These are phyloP conservation scores for Aspergillus hortae DNA, from an alignment of 2,329 filamentous ascomycete genomes.

Conservation along the genomic window DNA sequence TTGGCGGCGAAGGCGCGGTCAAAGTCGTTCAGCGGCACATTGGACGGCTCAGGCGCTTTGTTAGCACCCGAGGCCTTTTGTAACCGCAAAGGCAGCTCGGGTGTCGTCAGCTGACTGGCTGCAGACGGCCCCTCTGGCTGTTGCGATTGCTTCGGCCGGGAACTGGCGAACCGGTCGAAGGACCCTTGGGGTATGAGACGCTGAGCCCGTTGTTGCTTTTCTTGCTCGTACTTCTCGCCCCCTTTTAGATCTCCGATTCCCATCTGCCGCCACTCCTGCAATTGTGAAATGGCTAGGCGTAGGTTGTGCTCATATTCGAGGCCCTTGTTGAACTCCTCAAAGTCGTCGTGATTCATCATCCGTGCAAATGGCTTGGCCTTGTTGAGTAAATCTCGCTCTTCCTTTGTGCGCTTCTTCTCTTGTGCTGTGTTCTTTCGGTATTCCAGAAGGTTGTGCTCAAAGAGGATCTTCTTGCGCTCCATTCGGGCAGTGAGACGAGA, in stretches of 20 bases:
- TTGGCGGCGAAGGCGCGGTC: constrained; percentile 52
- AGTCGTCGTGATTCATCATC: constrained; percentile 94
- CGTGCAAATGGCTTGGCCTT: constrained; percentile 94
- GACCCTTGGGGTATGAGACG: constrained; percentile 66
- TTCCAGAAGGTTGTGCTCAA: constrained; percentile 89
- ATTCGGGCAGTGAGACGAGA: constrained; percentile 83
- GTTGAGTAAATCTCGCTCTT: constrained; percentile 85
- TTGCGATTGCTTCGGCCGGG: constrained; percentile 67
- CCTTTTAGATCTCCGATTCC: constrained; percentile 79
- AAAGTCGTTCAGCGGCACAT: constrained; percentile 48
- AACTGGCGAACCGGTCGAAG: constrained; percentile 78
- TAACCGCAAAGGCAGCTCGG: constrained; percentile 68
- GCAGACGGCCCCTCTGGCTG: constrained; percentile 69
- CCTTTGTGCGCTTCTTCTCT: constrained; percentile 94
- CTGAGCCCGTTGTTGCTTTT: constrained; percentile 74
- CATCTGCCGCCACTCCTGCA: constrained; percentile 89
- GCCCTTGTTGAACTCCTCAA: constrained; percentile 78
- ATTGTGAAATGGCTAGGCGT: constrained; percentile 79
- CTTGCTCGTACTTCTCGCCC: constrained; percentile 88
- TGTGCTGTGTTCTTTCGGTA: constrained; percentile 85
- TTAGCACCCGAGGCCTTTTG: constrained; percentile 36
- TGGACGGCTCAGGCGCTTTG: constrained; percentile 28
- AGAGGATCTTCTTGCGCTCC: constrained; percentile 93
- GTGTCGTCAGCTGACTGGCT: constrained; percentile 71
- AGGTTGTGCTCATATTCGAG: constrained; percentile 88